Evolutionary conservation across 176 grass and related monocot genomes (phyloP).

Genomic region (Avena eriantha): DNA sequence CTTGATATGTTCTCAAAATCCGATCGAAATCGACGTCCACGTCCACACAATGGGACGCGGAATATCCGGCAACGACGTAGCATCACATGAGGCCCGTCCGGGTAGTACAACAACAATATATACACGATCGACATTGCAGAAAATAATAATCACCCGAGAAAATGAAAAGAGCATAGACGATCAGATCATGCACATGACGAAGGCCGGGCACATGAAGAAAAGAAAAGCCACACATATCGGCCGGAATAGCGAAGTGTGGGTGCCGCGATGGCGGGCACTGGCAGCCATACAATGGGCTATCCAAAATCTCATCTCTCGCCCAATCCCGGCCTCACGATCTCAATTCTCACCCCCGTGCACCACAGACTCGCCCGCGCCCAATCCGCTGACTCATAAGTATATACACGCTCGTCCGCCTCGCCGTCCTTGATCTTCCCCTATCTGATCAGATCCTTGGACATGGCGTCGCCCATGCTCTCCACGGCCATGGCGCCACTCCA

Average conservation of each 20-base stretch:
- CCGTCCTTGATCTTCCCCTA: slow-evolving; percentile 38
- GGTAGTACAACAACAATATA: neutral
- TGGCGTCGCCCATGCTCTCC: slow-evolving; percentile 72
- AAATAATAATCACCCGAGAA: neutral
- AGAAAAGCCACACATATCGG: slow-evolving; percentile 28
- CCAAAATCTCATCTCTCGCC: slow-evolving; percentile 60
- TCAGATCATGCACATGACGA: neutral
- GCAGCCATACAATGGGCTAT: slow-evolving; percentile 60
- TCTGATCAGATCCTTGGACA: slow-evolving; percentile 28
- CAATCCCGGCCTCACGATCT: slow-evolving; percentile 54
- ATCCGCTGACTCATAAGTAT: slow-evolving; percentile 47
- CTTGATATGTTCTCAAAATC: neutral
- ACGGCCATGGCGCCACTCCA: slow-evolving; percentile 48
- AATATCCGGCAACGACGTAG: slow-evolving; percentile 32
- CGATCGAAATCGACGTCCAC: neutral
- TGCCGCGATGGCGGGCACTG: slow-evolving; percentile 20
- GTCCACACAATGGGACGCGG: neutral
- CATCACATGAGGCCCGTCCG: neutral
- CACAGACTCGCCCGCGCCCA: slow-evolving; percentile 39
- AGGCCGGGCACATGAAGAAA: neutral
- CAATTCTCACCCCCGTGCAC: slow-evolving; percentile 10
- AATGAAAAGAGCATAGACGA: neutral
- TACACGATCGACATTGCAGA: neutral
- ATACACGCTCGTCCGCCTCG: slow-evolving; percentile 25
- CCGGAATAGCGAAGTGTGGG: slow-evolving; percentile 32